These are phyloP conservation scores for Combretum micranthum DNA, from an alignment of 345 rosid genomes.

Conservation along the genomic window DNA sequence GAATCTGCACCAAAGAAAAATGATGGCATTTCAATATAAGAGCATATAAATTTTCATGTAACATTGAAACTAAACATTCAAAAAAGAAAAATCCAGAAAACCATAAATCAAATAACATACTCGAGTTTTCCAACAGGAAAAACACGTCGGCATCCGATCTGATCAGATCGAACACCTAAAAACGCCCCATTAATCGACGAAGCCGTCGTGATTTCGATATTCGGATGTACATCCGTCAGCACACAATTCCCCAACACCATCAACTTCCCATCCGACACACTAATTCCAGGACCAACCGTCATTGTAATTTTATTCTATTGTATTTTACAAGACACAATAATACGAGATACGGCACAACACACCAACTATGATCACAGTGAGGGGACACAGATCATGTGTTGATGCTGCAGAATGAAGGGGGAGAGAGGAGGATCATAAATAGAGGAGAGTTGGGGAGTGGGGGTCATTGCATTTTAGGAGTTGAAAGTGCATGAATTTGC, in stretches of 20 bases:
- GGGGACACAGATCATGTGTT: not conserved
- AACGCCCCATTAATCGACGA: conserved; percentile 44
- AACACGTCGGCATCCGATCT: conserved; percentile 41
- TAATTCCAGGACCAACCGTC: conserved; percentile 55
- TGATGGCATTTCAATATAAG: no score
- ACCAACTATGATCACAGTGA: no score
- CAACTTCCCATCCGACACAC: conserved; percentile 39
- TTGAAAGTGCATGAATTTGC: no score
- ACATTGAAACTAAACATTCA: no score
- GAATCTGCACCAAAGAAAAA: not conserved
- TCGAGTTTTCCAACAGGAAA: conserved; percentile 58
- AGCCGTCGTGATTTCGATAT: conserved; percentile 35
- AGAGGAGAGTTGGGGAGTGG: no score
- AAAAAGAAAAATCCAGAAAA: not conserved
- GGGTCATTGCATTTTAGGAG: no score
- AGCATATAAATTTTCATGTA: not conserved
- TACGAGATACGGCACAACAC: not conserved
- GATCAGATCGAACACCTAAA: conserved; percentile 46
- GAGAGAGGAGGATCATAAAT: not conserved
- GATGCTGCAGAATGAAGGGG: not conserved
- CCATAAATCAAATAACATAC: conserved; percentile 16
- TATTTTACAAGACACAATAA: not conserved
- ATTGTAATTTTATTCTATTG: conserved; percentile 10
- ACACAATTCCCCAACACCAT: conserved; percentile 37
- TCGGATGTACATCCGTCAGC: conserved; percentile 33